A percentile compares a stretch with the other conserved stretches of the same genome.
These are phyloP conservation scores for Fragaria iinumae DNA, from an alignment of 306 rosid species.

Conservation along the genomic window DNA sequence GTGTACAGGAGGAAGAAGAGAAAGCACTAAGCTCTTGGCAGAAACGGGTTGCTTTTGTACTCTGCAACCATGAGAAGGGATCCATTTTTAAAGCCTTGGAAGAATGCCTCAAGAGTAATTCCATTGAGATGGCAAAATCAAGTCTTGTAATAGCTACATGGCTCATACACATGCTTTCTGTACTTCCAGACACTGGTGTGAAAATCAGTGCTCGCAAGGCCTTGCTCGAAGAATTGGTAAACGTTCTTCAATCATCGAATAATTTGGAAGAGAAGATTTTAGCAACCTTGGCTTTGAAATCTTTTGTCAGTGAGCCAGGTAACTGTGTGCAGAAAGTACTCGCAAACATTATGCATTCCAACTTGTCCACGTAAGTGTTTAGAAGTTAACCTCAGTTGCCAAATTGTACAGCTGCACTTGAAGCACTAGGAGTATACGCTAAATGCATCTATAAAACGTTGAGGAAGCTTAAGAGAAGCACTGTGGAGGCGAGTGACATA, in stretches of 20 bases:
- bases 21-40: conserved; percentile 69
- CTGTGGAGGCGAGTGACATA: conserved; percentile 57
- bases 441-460: conserved; percentile 68
- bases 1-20: conserved; percentile 73
- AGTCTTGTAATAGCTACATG: conserved; percentile 84
- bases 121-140: conserved; percentile 63
- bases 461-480: conserved; percentile 67
- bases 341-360: background rate
- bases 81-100: conserved; percentile 79
- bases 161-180: conserved; percentile 80
- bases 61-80: conserved; percentile 85
- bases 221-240: conserved; percentile 71
- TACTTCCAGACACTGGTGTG: conserved; percentile 82
- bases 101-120: conserved; percentile 74
- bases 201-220: conserved; percentile 59
- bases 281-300: conserved; percentile 71
- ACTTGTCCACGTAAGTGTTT: background rate
- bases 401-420: conserved; percentile 58
- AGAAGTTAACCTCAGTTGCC: conserved; percentile 21
- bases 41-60: conserved; percentile 69
- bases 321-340: background rate
- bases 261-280: conserved; percentile 76
- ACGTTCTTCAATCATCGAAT: conserved; percentile 69
- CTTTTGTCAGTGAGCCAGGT: conserved; percentile 68
- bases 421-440: conserved; percentile 65